Evolutionary conservation across 1,139 yeast species (phyloP), one percentile per base, ranked within the genome.

Genomic region (Debaryomycetaceae sp.): DNA sequence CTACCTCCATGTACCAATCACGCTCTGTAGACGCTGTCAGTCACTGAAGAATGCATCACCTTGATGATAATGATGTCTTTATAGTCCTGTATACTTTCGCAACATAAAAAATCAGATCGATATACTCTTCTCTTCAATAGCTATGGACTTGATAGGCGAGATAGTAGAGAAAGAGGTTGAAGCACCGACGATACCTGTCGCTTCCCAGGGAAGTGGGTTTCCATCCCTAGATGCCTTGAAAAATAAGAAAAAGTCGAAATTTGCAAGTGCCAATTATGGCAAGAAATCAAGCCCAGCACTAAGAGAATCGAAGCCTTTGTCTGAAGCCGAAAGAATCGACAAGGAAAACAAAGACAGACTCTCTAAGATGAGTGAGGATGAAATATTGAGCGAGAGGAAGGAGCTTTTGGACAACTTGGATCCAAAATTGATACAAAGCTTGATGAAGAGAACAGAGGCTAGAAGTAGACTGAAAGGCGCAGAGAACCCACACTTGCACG

Each of bases 261-360:
- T 63, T 63, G 31, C 31, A 27, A 11, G 31, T 27, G 2, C 31
- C 8, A 27, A 11, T 27, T 4, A 27, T 8, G 63, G 56, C 42
- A 37, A 38, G 24, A 43, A 24, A 35, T 30, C 35, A 37, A 17
- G 36, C 13, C 56, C 55, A 49, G 37, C 46, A 38, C 36, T 34
- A 36, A 30, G 22, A 9, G 37, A 31, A 24, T 37, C 41, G 17
- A 27, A 50, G 42, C 45, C 43, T 17, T 27, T 70, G 36, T 58
- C 79, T 0, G 96, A 88, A 54, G 79, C 84, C 1, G 91, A 85
- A 53, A 76, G 78, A 57, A 87, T 91, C 34, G 93, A 88, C 60
- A 62, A 76, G 45, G 97, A 91, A 57, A 91, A 91, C 61, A 60
- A 86, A 51, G 80, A 81, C 38, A 71, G 75, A 42, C 62, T 93